A percentile compares a stretch with the other conserved stretches of the same genome.
These are phyloP conservation scores for Ensete ventricosum DNA, from an alignment of 176 grass and related monocot genomes.

Conservation along the genomic window DNA sequence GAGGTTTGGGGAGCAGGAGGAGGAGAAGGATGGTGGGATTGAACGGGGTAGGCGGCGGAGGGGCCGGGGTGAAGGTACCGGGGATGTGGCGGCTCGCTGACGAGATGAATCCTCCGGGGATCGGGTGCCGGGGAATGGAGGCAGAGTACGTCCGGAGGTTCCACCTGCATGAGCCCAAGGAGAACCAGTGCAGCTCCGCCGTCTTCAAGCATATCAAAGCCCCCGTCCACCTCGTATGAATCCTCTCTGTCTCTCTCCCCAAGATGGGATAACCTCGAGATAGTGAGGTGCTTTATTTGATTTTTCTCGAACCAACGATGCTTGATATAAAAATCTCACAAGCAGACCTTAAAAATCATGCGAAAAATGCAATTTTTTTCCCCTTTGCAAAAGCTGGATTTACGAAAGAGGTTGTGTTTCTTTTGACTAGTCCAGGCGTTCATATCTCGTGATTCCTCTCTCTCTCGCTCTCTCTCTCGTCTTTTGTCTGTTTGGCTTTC, in stretches of 20 bases:
- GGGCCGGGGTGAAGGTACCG: conserved; percentile 4
- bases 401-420: too few species aligned
- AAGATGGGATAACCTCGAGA: background rate
- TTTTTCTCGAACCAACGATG: background rate
- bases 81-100: conserved; percentile 33
- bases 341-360: too few species aligned
- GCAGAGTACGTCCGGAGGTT: conserved; percentile 51
- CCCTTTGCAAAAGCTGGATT: too few species aligned
- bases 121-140: conserved; percentile 14
- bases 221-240: conserved; percentile 67
- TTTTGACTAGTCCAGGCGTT: too few species aligned
- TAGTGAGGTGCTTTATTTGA: background rate
- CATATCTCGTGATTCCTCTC: too few species aligned
- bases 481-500: too few species aligned
- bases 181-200: conserved; percentile 68
- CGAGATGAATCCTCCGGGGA: conserved; percentile 8
- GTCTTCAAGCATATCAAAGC: conserved; percentile 74
- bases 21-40: conserved; percentile 29
- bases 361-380: too few species aligned
- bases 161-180: conserved; percentile 47
- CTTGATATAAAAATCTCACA: background rate
- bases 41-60: background rate
- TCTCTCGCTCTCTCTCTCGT: too few species aligned
- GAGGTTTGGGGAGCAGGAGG: background rate
- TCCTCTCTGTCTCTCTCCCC: background rate